Evolutionary conservation across 78 protist species (phyloP).

Genomic region (Dictyostelium brefeldianum): DNA sequence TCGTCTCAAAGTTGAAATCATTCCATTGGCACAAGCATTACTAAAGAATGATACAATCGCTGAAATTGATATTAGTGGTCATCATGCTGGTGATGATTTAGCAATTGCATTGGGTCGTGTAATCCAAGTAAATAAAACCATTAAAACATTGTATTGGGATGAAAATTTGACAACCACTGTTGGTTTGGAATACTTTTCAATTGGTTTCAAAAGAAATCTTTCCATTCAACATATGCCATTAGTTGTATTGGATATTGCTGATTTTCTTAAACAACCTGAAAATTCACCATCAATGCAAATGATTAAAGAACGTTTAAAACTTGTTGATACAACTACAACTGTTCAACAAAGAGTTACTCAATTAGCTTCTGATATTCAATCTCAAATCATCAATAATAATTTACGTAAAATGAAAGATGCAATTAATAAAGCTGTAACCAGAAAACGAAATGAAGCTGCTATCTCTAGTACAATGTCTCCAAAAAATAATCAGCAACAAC

Average conservation of each 20-base stretch:
- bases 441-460: slow-evolving; percentile 68
- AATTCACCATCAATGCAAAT: slow-evolving; percentile 78
- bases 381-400: slow-evolving; percentile 74
- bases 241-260: slow-evolving; percentile 61
- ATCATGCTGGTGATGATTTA: slow-evolving; percentile 78
- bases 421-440: slow-evolving; percentile 44
- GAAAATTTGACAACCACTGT: slow-evolving; percentile 72
- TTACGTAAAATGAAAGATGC: slow-evolving; percentile 72
- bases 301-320: slow-evolving; percentile 56
- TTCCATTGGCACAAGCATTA: slow-evolving; percentile 63
- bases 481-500: neutral
- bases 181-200: slow-evolving; percentile 70
- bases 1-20: slow-evolving; percentile 40
- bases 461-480: slow-evolving; percentile 57
- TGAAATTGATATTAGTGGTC: slow-evolving; percentile 72
- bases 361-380: slow-evolving; percentile 73
- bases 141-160: slow-evolving; percentile 73
- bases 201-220: slow-evolving; percentile 62
- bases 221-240: slow-evolving; percentile 71
- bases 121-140: slow-evolving; percentile 61
- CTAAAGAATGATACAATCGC: slow-evolving; percentile 71
- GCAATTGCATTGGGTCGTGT: slow-evolving; percentile 73
- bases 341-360: slow-evolving; percentile 76
- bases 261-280: slow-evolving; percentile 65
- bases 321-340: slow-evolving; percentile 25